These are phyloP conservation scores for Melanogaster broomeanus DNA, from an alignment of 768 basidiomycete genomes.

Conservation along the genomic window DNA sequence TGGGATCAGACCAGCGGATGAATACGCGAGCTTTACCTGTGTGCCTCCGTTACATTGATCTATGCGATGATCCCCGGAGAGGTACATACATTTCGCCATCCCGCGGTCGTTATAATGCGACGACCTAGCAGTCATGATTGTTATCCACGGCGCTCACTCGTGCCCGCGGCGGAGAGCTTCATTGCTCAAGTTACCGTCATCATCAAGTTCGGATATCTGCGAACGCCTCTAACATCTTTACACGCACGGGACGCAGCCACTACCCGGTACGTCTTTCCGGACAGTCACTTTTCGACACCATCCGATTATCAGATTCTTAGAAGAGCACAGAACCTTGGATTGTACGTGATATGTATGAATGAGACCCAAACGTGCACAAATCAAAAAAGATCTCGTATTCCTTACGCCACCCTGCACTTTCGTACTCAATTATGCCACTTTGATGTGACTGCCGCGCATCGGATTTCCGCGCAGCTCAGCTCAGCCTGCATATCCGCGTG, in stretches of 20 bases:
- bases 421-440: background rate
- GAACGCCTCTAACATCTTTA: background rate
- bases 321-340: background rate
- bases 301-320: background rate
- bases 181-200: background rate
- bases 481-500: background rate
- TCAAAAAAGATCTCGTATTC: background rate
- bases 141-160: background rate
- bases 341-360: constrained; percentile 17
- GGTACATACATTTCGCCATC: background rate
- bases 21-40: background rate
- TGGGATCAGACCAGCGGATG: background rate
- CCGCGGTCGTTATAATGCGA: background rate
- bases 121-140: too few species aligned
- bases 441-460: background rate
- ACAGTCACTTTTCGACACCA: background rate
- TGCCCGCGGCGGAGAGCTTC: background rate
- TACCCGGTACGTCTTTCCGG: background rate
- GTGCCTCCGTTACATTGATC: background rate
- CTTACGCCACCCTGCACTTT: background rate
- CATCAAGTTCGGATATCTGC: background rate
- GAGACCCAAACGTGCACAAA: background rate
- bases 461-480: background rate
- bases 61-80: background rate
- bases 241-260: background rate